These are phyloP conservation scores for Aureobasidium leucospermi DNA, from an alignment of 2,329 filamentous ascomycete species.

Conservation along the genomic window DNA sequence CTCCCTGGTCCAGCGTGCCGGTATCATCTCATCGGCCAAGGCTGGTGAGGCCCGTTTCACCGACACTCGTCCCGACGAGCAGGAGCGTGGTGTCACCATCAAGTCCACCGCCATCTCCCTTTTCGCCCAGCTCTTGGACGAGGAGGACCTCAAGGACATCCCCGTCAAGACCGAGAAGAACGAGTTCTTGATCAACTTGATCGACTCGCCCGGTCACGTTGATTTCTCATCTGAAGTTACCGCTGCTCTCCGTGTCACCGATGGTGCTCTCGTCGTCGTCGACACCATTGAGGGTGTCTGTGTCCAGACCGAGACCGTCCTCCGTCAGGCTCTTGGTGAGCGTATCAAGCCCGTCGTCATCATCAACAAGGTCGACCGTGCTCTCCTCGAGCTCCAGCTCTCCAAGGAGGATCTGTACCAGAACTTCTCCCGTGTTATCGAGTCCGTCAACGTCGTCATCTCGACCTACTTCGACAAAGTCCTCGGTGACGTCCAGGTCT, in stretches of 20 bases:
- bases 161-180: constrained; percentile 81
- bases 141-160: constrained; percentile 92
- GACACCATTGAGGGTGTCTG: constrained; percentile 99
- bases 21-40: constrained; percentile 98
- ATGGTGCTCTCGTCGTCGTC: constrained; percentile 98
- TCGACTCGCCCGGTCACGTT: constrained; percentile 99
- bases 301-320: constrained; percentile 99
- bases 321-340: constrained; percentile 98
- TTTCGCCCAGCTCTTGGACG: constrained; percentile 73
- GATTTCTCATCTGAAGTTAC: constrained; percentile 99
- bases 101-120: constrained; percentile 99
- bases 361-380: constrained; percentile 99
- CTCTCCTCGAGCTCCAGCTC: constrained; percentile 97
- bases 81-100: constrained; percentile 99
- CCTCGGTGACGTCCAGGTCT: constrained; percentile 97
- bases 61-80: constrained; percentile 94
- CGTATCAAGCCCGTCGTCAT: constrained; percentile 99
- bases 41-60: constrained; percentile 93
- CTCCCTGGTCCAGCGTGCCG: constrained; percentile 96
- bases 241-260: constrained; percentile 98
- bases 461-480: constrained; percentile 96
- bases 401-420: constrained; percentile 99
- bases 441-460: constrained; percentile 99
- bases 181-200: constrained; percentile 99
- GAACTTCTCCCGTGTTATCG: constrained; percentile 98